Evolutionary conservation across 2,329 filamentous ascomycete genomes (phyloP).

Genomic region (Clarireedia monteithiana): DNA sequence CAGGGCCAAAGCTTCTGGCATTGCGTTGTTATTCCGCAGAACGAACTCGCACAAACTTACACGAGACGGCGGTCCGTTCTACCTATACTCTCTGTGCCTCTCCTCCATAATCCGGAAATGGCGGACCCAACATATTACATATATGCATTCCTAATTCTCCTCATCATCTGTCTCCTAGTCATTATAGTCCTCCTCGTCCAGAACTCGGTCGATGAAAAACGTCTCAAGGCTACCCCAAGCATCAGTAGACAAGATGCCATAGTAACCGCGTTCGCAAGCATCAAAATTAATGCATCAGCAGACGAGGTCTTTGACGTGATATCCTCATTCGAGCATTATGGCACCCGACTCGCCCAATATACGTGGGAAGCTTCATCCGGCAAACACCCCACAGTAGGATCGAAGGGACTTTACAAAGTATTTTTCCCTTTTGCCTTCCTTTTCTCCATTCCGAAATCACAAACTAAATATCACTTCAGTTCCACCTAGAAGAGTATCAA

Average conservation of each 20-base stretch:
- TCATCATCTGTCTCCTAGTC: slow-evolving; percentile 7
- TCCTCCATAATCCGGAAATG: not conserved
- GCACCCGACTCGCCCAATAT: slow-evolving; percentile 12
- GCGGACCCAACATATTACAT: not conserved
- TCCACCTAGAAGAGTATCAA: not conserved
- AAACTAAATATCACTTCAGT: not conserved
- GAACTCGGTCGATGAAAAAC: slow-evolving; percentile 7
- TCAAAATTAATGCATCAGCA: slow-evolving; percentile 14
- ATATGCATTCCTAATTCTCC: not conserved
- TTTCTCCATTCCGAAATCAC: not conserved
- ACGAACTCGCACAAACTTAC: not conserved
- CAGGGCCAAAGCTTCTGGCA: too few species aligned
- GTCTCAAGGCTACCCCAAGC: slow-evolving; percentile 11
- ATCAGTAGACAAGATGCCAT: slow-evolving; percentile 12
- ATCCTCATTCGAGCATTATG: slow-evolving; percentile 13
- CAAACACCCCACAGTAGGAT: slow-evolving; percentile 14
- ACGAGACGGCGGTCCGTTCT: too few species aligned
- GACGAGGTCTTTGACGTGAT: slow-evolving; percentile 18
- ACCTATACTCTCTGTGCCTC: too few species aligned
- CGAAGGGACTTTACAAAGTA: slow-evolving; percentile 15
- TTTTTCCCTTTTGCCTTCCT: not conserved
- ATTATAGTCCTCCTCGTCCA: slow-evolving; percentile 12
- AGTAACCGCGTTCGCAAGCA: slow-evolving; percentile 13
- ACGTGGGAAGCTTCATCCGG: slow-evolving; percentile 12
- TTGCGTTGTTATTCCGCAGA: not conserved